These are phyloP conservation scores for Fusarium fujikuroi DNA, from an alignment of 2,329 filamentous ascomycete species.

Conservation along the genomic window DNA sequence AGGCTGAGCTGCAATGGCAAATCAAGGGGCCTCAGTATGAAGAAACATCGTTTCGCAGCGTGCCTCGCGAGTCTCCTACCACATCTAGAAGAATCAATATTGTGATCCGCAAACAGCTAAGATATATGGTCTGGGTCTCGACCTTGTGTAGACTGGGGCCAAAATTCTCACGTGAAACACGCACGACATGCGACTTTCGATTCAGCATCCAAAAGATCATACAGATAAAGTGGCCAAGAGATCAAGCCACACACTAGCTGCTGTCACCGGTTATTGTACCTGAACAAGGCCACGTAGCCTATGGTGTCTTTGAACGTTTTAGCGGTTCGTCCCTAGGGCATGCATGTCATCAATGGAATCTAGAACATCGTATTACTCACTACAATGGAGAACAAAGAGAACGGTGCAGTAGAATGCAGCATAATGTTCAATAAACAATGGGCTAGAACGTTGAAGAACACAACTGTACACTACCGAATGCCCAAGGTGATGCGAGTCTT, in stretches of 20 bases:
- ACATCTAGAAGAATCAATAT: conserved; percentile 9
- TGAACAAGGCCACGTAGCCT: background rate
- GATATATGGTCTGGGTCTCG: background rate
- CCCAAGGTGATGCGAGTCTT: background rate
- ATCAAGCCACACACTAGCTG: background rate
- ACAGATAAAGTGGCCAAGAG: background rate
- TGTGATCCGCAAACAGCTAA: conserved; percentile 4
- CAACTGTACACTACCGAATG: background rate
- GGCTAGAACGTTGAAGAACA: background rate
- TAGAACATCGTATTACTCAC: background rate
- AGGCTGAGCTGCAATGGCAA: conserved; percentile 5
- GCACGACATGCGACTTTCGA: background rate
- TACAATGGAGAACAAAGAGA: background rate
- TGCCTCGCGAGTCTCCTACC: background rate
- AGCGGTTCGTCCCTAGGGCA: background rate
- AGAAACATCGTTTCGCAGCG: conserved; percentile 1
- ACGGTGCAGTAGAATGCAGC: background rate
- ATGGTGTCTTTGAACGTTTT: background rate
- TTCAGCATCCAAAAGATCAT: conserved; percentile 1
- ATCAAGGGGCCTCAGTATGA: conserved; percentile 6
- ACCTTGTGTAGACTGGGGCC: background rate
- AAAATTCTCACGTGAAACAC: background rate
- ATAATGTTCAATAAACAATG: background rate
- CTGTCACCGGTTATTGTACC: background rate
- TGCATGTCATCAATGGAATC: background rate